Evolutionary conservation across 768 basidiomycete genomes (phyloP), one percentile per base, ranked within the genome.

Genomic region (Tylopilus sp.): DNA sequence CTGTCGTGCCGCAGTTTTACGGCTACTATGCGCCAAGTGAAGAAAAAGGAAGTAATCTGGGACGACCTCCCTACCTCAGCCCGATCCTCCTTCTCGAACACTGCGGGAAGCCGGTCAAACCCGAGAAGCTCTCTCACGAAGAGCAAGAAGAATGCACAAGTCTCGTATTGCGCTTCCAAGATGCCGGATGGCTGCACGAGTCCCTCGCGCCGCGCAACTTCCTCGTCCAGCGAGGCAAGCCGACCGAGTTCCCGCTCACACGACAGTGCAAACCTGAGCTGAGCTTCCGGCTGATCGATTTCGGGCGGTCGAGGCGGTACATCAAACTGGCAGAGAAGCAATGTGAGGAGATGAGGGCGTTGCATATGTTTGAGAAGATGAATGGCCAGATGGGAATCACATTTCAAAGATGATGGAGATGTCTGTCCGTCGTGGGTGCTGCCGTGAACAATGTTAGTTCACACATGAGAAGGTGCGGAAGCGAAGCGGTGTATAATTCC

Each of bases 1-100:
- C 85, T 0, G 43, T 85, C 43, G 78, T 81, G 4, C 84, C 85
- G 0, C 82, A 84, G 62, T 86, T 78, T 64, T 86, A 82, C 57
- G 84, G 86, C 2, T 82, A 80, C 65, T 86, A 85, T 57, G 61
- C 58, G 0, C 72, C 72, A 1, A 16, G 43, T 34, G 1, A n/a
- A 68, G 10, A 26, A 1, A 0, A 26, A 67, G 6, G 12, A 3
- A 4, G 1, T 1, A 3, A 12, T 4, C 21, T 16, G 6, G 19
- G 4, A 25, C 0, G 4, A 4, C 31, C 21, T 3, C 2, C 44
- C n/a, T 60, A 62, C 54, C 55, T 71, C 6, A 75, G 73, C 44
- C 74, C 77, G 1, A 74, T 81, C 40, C 62, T 79, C 34, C 68
- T 81, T 8, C 56, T 81, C 45, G 80, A 81, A 54, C 70, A 77